Percentiles rank a stretch among this genome's conserved stretches.
These are phyloP conservation scores for Penicillium aurantiogriseum DNA, from an alignment of 2,329 filamentous ascomycete genomes.

Conservation along the genomic window DNA sequence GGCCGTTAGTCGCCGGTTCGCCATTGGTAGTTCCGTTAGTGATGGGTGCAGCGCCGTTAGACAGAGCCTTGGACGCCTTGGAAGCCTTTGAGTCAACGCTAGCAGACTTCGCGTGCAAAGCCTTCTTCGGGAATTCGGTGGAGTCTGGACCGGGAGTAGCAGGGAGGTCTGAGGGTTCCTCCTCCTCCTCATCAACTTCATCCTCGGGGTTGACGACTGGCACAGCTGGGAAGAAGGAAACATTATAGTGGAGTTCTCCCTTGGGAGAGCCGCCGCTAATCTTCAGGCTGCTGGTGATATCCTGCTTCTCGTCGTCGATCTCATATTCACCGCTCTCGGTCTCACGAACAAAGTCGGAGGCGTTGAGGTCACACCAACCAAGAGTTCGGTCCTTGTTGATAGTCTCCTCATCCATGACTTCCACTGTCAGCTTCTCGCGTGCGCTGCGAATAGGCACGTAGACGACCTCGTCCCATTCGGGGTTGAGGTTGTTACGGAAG, in stretches of 20 bases:
- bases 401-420: conserved; percentile 96
- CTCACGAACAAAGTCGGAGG: conserved; percentile 75
- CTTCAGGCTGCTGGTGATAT: conserved; percentile 66
- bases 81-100: conserved; percentile 33
- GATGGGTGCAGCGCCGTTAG: conserved; percentile 16
- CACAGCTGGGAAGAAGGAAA: conserved; percentile 85
- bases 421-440: conserved; percentile 79
- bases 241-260: conserved; percentile 77
- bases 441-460: conserved; percentile 86
- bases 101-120: conserved; percentile 28
- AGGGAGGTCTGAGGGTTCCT: conserved; percentile 42
- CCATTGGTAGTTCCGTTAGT: conserved; percentile 41
- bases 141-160: conserved; percentile 12
- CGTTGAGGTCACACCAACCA: conserved; percentile 73
- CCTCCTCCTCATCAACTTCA: conserved; percentile 50
- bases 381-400: conserved; percentile 87
- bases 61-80: conserved; percentile 16
- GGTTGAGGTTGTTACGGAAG: conserved; percentile 92
- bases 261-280: conserved; percentile 72
- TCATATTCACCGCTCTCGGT: conserved; percentile 77
- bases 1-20: conserved; percentile 34
- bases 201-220: conserved; percentile 86
- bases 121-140: conserved; percentile 25
- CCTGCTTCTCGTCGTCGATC: conserved; percentile 71
- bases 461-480: conserved; percentile 91